These are phyloP conservation scores for Kuraishia capsulata DNA, from an alignment of 805 yeast genomes.

Conservation along the genomic window DNA sequence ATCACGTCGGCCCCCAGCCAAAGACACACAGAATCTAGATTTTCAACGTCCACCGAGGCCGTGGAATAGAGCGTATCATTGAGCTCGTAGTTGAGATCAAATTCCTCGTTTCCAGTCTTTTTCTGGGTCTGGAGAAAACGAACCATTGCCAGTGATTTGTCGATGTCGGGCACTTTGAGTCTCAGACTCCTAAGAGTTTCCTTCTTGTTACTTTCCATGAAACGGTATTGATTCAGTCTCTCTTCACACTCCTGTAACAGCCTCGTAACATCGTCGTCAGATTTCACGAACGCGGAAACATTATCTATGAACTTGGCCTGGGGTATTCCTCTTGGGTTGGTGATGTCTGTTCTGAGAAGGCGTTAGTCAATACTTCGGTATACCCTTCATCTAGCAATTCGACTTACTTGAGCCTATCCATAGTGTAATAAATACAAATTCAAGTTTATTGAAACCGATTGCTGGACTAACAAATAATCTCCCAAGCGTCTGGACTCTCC, in stretches of 20 bases:
- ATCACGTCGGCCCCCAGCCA: constrained; percentile 99
- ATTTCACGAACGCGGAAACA: constrained; percentile 64
- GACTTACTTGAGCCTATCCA: constrained; percentile 7
- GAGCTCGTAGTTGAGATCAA: constrained; percentile 78
- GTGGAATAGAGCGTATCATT: constrained; percentile 88
- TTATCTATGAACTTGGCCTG: constrained; percentile 89
- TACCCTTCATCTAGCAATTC: not conserved
- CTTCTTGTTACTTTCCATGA: constrained; percentile 59
- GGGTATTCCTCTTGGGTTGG: constrained; percentile 93
- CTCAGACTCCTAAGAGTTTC: constrained; percentile 43
- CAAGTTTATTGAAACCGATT: not conserved
- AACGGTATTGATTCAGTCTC: constrained; percentile 81
- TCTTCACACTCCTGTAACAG: constrained; percentile 75
- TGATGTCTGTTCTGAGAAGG: constrained; percentile 37
- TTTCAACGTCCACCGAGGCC: constrained; percentile 60
- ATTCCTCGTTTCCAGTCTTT: constrained; percentile 25
- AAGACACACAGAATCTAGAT: constrained; percentile 52
- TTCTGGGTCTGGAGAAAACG: constrained; percentile 43
- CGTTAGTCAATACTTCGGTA: not conserved
- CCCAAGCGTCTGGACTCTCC: not conserved
- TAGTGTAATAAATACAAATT: no score
- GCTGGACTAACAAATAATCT: not conserved
- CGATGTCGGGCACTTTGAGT: constrained; percentile 83
- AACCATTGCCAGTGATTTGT: constrained; percentile 74
- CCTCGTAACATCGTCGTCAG: constrained; percentile 23